A percentile compares a stretch with the other conserved stretches of the same genome.
These are phyloP conservation scores for Bassia scoparia DNA, from an alignment of 148 eudicot species.

Conservation along the genomic window DNA sequence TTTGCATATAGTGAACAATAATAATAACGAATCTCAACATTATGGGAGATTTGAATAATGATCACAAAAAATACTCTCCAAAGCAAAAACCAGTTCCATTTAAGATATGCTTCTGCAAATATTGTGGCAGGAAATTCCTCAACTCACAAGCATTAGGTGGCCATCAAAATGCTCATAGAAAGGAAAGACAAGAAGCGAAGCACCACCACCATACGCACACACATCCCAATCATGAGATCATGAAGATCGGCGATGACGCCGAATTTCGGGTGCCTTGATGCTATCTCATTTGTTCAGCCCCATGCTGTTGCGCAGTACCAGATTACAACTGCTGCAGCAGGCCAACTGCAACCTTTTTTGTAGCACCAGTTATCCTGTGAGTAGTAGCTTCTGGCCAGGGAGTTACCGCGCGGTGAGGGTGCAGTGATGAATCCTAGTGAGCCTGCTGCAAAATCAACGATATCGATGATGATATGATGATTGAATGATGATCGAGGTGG, in stretches of 20 bases:
- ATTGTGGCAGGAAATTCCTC: conserved; percentile 44
- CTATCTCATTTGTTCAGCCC: conserved; percentile 4
- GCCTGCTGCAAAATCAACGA: background rate
- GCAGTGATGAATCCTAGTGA: background rate
- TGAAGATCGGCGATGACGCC: background rate
- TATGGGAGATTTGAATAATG: too few relatives aligned
- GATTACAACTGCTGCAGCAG: background rate
- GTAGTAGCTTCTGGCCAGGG: conserved; percentile 17
- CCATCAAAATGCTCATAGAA: conserved; percentile 61
- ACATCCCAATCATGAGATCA: too few relatives aligned
- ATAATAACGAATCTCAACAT: too few relatives aligned
- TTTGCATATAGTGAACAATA: too few relatives aligned
- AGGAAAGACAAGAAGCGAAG: conserved; percentile 35
- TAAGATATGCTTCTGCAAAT: conserved; percentile 47
- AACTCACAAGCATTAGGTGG: conserved; percentile 59
- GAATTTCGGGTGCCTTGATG: conserved; percentile 1
- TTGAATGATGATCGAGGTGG: too few relatives aligned
- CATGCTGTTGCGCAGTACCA: conserved; percentile 15
- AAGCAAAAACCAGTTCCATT: conserved; percentile 2
- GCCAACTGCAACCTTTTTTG: background rate
- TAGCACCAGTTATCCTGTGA: background rate
- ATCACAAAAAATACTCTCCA: background rate
- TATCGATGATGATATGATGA: background rate
- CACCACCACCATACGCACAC: too few relatives aligned
- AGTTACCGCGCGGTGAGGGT: conserved; percentile 17